A percentile compares a stretch with the other conserved stretches of the same genome.
phyloP scores from a whole-genome alignment of 768 basidiomycete genomes.

The Termitomyces sp. region DNA sequence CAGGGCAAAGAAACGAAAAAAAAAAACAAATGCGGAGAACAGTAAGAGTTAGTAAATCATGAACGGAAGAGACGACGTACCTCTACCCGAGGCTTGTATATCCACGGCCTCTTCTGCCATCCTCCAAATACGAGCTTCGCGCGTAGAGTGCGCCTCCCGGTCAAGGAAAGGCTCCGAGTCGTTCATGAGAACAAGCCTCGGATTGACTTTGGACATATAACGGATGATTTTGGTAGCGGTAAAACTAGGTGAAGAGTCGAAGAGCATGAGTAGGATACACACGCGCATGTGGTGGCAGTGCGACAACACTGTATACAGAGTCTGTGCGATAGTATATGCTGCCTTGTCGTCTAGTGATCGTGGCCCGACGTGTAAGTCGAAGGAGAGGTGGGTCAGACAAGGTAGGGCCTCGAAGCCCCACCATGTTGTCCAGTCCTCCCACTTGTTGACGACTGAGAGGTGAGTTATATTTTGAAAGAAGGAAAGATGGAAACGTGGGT shows the following conservation, averaged over 20 bases:
- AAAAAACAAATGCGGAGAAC: not conserved
- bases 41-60: not conserved
- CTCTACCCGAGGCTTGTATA: slow-evolving; percentile 17
- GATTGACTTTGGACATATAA: slow-evolving; percentile 18
- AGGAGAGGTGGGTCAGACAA: slow-evolving; percentile 32
- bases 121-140: slow-evolving; percentile 31
- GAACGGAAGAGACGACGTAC: slow-evolving; percentile 14
- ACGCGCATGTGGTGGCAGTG: slow-evolving; percentile 22
- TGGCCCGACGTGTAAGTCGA: slow-evolving; percentile 32
- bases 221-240: slow-evolving; percentile 16
- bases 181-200: slow-evolving; percentile 33
- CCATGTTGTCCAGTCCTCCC: slow-evolving; percentile 42
- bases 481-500: slow-evolving; percentile 22
- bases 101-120: slow-evolving; percentile 26
- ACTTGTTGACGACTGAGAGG: slow-evolving; percentile 35
- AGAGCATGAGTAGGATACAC: slow-evolving; percentile 31
- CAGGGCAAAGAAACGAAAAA: no score
- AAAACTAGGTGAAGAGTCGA: slow-evolving; percentile 20
- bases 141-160: slow-evolving; percentile 31
- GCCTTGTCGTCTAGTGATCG: slow-evolving; percentile 17
- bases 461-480: slow-evolving; percentile 35
- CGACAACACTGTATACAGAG: slow-evolving; percentile 20
- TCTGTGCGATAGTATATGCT: slow-evolving; percentile 17
- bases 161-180: slow-evolving; percentile 36
- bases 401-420: slow-evolving; percentile 24